Evolutionary conservation across 768 basidiomycete species (phyloP), one percentile per base, ranked within the genome.

Genomic region (Russula earlei): DNA sequence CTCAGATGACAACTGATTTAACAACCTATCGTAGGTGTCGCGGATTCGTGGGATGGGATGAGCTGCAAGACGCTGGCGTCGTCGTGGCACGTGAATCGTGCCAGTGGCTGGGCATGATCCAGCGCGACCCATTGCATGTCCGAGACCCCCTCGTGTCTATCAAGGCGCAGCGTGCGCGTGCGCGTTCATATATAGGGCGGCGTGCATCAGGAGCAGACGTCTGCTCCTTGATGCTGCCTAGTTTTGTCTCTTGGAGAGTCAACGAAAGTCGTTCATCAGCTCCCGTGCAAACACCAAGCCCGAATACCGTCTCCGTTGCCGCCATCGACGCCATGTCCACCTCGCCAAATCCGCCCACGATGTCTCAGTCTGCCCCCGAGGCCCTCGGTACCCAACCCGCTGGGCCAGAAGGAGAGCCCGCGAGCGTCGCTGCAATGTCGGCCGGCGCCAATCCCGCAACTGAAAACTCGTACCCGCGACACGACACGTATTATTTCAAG

Each of bases 401-500:
- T 9, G 20, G 1, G 17, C 15, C 24, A 19, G 50, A 50, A 52
- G 31, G 7, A 7, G n/a, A 38, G 1, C 17, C 49, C 5, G 40
- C 15, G 24, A 5, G 20, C 20, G 0, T 38, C 48, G 1, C 10
- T 27, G 43, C 17, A 14, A 25, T 27, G 9, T 41, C 24, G 12
- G 22, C 17, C 8, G 44, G 24, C 9, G 22, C 24, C 25, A 25
- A 22, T 14, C 27, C 31, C 15, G n/a, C 15, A 11, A 8, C 25
- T 9, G 51, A 58, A 7, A 41, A 47, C 9, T 44, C 57, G 12
- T 58, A 51, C 19, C 8, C 37, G 19, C 29, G 10, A 14, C 58
- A 61, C 34, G 42, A 49, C 2, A 44, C 17, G 15, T 61, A 49
- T 15, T 62, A 43, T 20, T 60, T 62, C 27, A 54, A 38, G 40